A percentile compares a stretch with the other conserved stretches of the same genome.
These are phyloP conservation scores for Nymphaea colorata DNA, from an alignment of 164 flowering plant species.

Conservation along the genomic window DNA sequence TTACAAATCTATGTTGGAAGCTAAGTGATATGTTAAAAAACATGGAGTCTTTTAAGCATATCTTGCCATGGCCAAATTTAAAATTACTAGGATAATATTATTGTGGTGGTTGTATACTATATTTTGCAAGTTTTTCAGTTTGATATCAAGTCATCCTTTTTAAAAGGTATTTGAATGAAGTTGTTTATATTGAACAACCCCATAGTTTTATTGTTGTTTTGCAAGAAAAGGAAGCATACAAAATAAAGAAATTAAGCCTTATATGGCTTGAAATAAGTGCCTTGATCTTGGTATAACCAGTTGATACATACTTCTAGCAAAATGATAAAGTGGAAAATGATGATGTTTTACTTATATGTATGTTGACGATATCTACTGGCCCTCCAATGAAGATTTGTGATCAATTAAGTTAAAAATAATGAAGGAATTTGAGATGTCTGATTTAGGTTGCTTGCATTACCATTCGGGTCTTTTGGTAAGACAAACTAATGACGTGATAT, in stretches of 20 bases:
- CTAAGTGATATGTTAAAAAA: constrained; percentile 4
- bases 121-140: constrained; percentile 5
- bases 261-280: constrained; percentile 8
- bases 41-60: background rate
- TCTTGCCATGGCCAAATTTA: constrained; percentile 2
- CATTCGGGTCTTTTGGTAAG: background rate
- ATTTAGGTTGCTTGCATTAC: constrained; percentile 6
- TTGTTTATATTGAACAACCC: constrained; percentile 11
- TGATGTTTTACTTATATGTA: background rate
- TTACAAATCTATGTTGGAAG: constrained; percentile 4
- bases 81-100: constrained; percentile 7
- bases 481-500: too few relatives aligned
- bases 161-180: constrained; percentile 12
- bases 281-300: constrained; percentile 7
- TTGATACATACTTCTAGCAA: constrained; percentile 6
- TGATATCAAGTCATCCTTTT: constrained; percentile 8
- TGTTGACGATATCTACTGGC: constrained; percentile 5
- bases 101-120: constrained; percentile 4
- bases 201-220: constrained; percentile 2
- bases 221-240: constrained; percentile 6
- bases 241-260: constrained; percentile 7
- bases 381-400: constrained; percentile 1
- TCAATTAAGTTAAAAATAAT: constrained; percentile 2
- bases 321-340: background rate
- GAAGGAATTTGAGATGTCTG: constrained; percentile 5